Base-by-base conservation (phyloP, 306 rosid species). In the Crataegus laevigata region DNA sequence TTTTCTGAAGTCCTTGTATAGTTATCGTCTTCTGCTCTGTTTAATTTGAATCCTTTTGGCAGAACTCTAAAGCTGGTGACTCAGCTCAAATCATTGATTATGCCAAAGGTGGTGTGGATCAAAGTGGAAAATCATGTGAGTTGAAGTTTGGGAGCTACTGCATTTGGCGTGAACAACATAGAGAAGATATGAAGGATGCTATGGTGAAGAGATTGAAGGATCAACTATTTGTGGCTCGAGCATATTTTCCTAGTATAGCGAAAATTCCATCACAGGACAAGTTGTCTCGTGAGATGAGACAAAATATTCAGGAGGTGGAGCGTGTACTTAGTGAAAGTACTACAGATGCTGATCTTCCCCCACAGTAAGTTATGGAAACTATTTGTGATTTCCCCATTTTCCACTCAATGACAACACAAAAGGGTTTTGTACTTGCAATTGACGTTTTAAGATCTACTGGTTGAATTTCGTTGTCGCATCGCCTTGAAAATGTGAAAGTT, bases 261-360 rank as follows among this genome's bases (percentile, higher is more conserved):
- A 94, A 94, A 85, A 91, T 94, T 70, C 91, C 87, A 73, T 69
- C 86, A 62, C 96, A 91, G 57, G 91, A 87, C 78, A 84, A 86
- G 83, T 83, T 94, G 84, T 84, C 97, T 78, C 88, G 88, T 52
- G 89, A 91, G 77, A n/a, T 94, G 87, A 94, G 76, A 78, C 97
- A 87, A 86, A 91, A 83, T 78, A 94, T 94, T 79, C 98, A 94
- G 83, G 98, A 94, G 69, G 80, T 94, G 85, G 98, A 94, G 91
- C 91, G 83, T 55, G 83, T 94, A 78, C 88, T 94, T 55, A 94
- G 98, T 89, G 98, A 94, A 87, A 80, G 91, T 74, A 85, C 96
- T 42, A 82, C 94, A 47, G 98, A 94, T 83, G 90, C 81, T 40
- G 97, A 91, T 89, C 97, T 94, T 84, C 97, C 97, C 64, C 82